These are phyloP conservation scores for Cylindricascospora bacillispora DNA, from an alignment of 1,139 yeast species.

Conservation along the genomic window DNA sequence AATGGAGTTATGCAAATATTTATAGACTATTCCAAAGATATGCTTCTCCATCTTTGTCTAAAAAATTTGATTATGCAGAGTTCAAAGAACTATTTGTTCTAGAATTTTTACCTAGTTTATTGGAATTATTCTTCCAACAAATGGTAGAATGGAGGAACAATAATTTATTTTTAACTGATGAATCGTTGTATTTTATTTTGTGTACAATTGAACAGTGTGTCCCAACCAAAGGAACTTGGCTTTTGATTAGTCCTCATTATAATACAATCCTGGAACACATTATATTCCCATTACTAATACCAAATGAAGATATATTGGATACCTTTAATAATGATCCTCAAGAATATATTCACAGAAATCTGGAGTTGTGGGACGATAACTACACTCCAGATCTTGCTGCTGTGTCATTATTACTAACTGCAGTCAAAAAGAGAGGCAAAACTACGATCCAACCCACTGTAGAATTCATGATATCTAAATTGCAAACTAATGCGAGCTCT, in stretches of 20 bases:
- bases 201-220: conserved; percentile 62
- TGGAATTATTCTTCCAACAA: conserved; percentile 49
- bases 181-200: conserved; percentile 54
- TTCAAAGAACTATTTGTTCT: conserved; percentile 37
- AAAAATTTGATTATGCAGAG: conserved; percentile 38
- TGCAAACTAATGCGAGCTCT: conserved; percentile 29
- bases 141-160: conserved; percentile 63
- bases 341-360: conserved; percentile 71
- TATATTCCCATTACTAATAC: conserved; percentile 66
- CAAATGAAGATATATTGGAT: conserved; percentile 58
- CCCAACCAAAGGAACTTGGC: conserved; percentile 58
- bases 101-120: conserved; percentile 62
- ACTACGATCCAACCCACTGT: conserved; percentile 51
- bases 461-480: conserved; percentile 48
- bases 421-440: conserved; percentile 54
- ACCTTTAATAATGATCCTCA: conserved; percentile 80
- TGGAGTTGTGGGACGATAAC: conserved; percentile 52
- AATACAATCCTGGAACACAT: conserved; percentile 56
- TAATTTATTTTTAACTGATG: conserved; percentile 55
- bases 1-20: conserved; percentile 81
- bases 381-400: conserved; percentile 62
- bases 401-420: conserved; percentile 45
- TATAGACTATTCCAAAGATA: conserved; percentile 65
- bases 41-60: conserved; percentile 41
- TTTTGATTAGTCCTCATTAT: conserved; percentile 54